Evolutionary conservation across 805 yeast species (phyloP).

Genomic region (Babjeviella inositovora): DNA sequence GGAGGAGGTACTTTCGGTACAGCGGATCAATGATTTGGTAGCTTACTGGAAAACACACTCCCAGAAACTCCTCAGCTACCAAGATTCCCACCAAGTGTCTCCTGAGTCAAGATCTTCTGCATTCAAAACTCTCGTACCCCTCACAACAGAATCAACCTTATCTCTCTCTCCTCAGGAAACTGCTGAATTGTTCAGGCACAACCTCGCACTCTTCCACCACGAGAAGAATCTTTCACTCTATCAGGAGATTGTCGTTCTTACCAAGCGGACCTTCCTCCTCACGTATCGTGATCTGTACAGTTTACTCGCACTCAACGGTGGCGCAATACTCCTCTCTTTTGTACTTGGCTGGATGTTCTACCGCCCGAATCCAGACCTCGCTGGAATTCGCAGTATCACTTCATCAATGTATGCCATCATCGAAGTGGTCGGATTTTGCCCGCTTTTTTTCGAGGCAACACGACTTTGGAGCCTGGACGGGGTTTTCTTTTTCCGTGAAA

Average conservation of each 20-base stretch:
- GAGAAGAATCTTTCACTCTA: too few relatives aligned
- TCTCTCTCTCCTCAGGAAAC: too few relatives aligned
- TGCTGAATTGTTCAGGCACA: too few relatives aligned
- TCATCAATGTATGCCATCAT: slow-evolving; percentile 17
- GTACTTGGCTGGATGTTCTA: slow-evolving; percentile 21
- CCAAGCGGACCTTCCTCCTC: slow-evolving; percentile 13
- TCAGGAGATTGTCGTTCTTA: slow-evolving; percentile 14
- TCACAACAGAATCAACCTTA: too few relatives aligned
- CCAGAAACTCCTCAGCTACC: neutral
- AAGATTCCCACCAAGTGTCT: neutral
- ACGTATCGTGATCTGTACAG: slow-evolving; percentile 14
- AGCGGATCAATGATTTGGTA: too few relatives aligned
- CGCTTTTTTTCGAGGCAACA: slow-evolving; percentile 19
- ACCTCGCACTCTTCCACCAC: too few relatives aligned
- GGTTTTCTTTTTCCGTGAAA: slow-evolving; percentile 30
- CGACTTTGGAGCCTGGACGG: slow-evolving; percentile 22
- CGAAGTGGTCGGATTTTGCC: slow-evolving; percentile 21
- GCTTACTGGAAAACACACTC: too few relatives aligned
- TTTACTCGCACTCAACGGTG: slow-evolving; percentile 12
- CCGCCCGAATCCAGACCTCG: slow-evolving; percentile 17
- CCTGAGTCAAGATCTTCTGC: neutral
- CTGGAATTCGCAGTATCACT: slow-evolving; percentile 21
- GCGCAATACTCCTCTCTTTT: slow-evolving; percentile 10
- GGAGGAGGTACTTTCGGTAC: too few relatives aligned
- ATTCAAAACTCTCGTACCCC: slow-evolving; percentile 8